Conservation (phyloP, 2,329 filamentous ascomycete genomes). For the Scedosporium boydii region DNA sequence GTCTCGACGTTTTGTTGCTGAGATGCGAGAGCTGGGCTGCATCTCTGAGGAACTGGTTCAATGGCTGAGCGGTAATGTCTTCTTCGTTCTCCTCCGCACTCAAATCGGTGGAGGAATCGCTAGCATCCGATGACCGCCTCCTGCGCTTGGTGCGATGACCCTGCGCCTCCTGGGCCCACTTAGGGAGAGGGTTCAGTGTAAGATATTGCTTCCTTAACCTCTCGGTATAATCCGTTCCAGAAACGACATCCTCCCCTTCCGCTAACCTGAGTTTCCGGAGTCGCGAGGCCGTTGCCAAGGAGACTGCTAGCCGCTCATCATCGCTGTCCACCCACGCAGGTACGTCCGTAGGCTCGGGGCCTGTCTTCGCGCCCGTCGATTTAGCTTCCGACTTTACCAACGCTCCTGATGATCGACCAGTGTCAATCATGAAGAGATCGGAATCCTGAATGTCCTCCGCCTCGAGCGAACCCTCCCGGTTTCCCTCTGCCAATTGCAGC, state of each 20-base stretch:
- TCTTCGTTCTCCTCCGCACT: conserved; percentile 49
- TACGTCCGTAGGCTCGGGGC: conserved; percentile 22
- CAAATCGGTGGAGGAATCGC: conserved; percentile 19
- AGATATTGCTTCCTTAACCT: conserved; percentile 71
- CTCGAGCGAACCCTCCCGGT: conserved; percentile 22
- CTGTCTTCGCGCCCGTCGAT: conserved; percentile 10
- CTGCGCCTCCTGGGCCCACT: conserved; percentile 47
- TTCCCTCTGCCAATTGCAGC: conserved; percentile 15
- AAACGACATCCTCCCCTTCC: conserved; percentile 78
- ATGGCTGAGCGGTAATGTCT: conserved; percentile 59
- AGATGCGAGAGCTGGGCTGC: conserved; percentile 54
- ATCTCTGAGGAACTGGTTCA: conserved; percentile 72
- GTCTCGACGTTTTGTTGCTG: conserved; percentile 49
- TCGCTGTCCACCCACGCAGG: conserved; percentile 92
- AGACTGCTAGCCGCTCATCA: conserved; percentile 79
- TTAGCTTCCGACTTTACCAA: conserved; percentile 18
- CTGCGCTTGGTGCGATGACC: conserved; percentile 40
- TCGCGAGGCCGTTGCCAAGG: conserved; percentile 64
- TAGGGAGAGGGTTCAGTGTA: conserved; percentile 48
- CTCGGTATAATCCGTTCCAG: conserved; percentile 73
- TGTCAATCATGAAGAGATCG: conserved; percentile 77
- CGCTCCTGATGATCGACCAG: conserved; percentile 27
- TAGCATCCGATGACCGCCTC: conserved; percentile 41
- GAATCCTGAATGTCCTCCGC: conserved; percentile 59
- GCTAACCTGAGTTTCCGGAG: conserved; percentile 74